Evolutionary conservation across 805 yeast species (phyloP).

Genomic region (Hanseniaspora pseudoguilliermondii): DNA sequence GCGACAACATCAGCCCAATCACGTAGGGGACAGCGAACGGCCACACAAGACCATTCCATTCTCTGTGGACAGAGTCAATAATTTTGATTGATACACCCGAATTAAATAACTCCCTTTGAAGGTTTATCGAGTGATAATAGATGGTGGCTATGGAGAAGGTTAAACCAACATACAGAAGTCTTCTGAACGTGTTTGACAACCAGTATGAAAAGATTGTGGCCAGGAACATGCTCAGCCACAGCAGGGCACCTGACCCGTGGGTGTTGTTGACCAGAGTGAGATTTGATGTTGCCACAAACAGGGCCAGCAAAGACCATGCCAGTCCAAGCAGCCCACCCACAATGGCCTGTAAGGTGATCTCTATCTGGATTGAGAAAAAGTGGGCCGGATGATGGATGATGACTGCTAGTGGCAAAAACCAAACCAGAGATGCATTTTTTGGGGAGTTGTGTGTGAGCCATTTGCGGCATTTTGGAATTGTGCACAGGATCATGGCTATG

Average conservation of each 20-base stretch:
- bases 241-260: conserved; percentile 34
- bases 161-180: conserved; percentile 30
- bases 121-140: conserved; percentile 25
- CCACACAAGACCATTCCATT: conserved; percentile 30
- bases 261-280: conserved; percentile 24
- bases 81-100: conserved; percentile 13
- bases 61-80: conserved; percentile 11
- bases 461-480: conserved; percentile 27
- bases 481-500: conserved; percentile 30
- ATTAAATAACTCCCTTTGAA: conserved; percentile 4
- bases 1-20: conserved; percentile 32
- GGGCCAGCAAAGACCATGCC: conserved; percentile 35
- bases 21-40: conserved; percentile 35
- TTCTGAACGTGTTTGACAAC: conserved; percentile 31
- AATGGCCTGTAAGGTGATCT: conserved; percentile 31
- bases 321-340: conserved; percentile 32
- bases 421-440: conserved; percentile 19
- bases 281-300: conserved; percentile 31
- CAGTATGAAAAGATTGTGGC: conserved; percentile 31
- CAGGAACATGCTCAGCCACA: conserved; percentile 32
- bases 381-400: conserved; percentile 38
- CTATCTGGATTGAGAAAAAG: conserved; percentile 36
- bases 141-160: conserved; percentile 30
- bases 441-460: conserved; percentile 31
- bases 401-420: conserved; percentile 33